Evolutionary conservation across 2,329 filamentous ascomycete genomes (phyloP).

Genomic region (Tolypocladium pustulatum): DNA sequence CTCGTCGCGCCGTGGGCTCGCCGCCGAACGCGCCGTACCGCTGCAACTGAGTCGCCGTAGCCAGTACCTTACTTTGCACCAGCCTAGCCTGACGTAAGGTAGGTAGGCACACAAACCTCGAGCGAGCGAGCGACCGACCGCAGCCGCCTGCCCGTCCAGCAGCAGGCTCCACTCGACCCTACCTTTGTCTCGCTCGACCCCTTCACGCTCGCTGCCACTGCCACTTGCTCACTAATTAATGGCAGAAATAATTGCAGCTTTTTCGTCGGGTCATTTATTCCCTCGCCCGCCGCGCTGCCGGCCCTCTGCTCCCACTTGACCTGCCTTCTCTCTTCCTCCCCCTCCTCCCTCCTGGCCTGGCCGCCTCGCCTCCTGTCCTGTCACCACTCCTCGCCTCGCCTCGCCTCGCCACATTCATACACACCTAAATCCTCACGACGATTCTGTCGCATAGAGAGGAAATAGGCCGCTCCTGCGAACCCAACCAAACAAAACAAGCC

Average conservation of each 20-base stretch:
- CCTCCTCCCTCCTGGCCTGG: not conserved
- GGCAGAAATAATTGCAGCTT: not conserved
- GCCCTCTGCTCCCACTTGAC: not conserved
- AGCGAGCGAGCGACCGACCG: too few relatives aligned
- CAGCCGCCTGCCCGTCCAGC: not conserved
- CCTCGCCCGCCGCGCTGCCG: not conserved
- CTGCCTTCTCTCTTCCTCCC: not conserved
- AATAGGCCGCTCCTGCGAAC: not conserved
- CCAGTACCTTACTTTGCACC: not conserved
- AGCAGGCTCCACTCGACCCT: not conserved
- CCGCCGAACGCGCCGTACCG: not conserved
- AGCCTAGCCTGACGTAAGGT: not conserved
- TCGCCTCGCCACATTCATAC: not conserved
- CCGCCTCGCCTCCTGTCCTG: not conserved
- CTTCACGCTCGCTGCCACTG: not conserved
- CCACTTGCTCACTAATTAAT: not conserved
- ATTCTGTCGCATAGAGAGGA: not conserved
- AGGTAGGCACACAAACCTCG: not conserved
- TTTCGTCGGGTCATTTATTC: constrained; percentile 2
- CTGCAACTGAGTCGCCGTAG: not conserved
- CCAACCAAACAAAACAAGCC: not conserved
- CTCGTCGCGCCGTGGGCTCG: not conserved
- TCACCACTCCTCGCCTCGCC: not conserved
- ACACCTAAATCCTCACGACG: not conserved
- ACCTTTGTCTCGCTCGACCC: not conserved